These are phyloP conservation scores for Arxiozyma telluris DNA, from an alignment of 1,139 yeast species.

Conservation along the genomic window DNA sequence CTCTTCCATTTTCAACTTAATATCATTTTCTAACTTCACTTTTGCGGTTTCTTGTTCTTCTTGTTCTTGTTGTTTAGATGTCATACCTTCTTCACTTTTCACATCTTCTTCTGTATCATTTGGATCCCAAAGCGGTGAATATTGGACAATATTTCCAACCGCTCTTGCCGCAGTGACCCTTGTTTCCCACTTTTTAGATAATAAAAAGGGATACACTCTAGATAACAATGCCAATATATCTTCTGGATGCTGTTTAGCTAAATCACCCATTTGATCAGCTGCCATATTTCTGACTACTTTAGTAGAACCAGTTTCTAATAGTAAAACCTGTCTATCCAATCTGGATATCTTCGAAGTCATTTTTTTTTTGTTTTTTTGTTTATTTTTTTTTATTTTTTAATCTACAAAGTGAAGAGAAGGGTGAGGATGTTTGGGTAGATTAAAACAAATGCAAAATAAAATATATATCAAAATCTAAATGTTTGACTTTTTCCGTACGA, in stretches of 20 bases:
- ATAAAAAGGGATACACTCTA: constrained; percentile 81
- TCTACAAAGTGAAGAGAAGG: neutral
- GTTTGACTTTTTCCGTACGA: neutral
- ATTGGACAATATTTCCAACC: constrained; percentile 82
- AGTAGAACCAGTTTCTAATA: constrained; percentile 92
- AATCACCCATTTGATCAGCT: constrained; percentile 91
- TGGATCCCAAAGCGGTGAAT: constrained; percentile 82
- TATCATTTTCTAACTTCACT: constrained; percentile 27
- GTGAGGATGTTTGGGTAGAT: neutral
- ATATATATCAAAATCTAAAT: neutral
- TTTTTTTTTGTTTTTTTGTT: neutral
- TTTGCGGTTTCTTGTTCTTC: constrained; percentile 20
- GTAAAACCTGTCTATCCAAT: constrained; percentile 63
- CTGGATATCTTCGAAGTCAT: constrained; percentile 35
- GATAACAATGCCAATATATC: constrained; percentile 77
- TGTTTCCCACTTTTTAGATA: constrained; percentile 88
- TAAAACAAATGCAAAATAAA: neutral
- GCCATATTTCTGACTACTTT: constrained; percentile 92
- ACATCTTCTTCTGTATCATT: constrained; percentile 30
- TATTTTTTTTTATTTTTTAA: neutral
- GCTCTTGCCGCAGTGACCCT: constrained; percentile 93
- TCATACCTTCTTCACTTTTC: neutral
- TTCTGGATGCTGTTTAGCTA: constrained; percentile 92
- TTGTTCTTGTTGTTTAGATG: neutral
- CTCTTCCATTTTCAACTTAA: constrained; percentile 33